Conservation (phyloP, 306 rosid species). For the Citrullus colocynthis region DNA sequence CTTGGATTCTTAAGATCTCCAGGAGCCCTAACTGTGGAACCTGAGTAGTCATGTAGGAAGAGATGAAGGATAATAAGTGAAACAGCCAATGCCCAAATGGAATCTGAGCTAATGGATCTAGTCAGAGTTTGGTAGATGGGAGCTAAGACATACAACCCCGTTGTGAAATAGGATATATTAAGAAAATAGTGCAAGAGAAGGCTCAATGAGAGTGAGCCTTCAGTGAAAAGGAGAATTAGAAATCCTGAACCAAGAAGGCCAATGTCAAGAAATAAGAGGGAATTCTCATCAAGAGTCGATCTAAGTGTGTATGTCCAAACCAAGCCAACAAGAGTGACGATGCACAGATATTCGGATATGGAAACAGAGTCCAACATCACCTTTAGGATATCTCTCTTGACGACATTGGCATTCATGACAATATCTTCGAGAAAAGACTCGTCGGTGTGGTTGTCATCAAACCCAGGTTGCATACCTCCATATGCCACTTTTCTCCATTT, state of each 20-base stretch:
- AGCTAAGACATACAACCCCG: slow-evolving; percentile 66
- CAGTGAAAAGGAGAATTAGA: slow-evolving; percentile 52
- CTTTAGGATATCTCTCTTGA: slow-evolving; percentile 64
- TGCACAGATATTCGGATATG: slow-evolving; percentile 76
- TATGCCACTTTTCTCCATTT: slow-evolving; percentile 89
- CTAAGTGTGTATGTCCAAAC: slow-evolving; percentile 75
- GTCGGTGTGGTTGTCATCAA: slow-evolving; percentile 67
- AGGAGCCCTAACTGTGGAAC: slow-evolving; percentile 56
- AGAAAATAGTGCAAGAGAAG: slow-evolving; percentile 59
- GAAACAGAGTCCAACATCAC: slow-evolving; percentile 82
- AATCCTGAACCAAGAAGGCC: slow-evolving; percentile 75
- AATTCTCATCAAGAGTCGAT: slow-evolving; percentile 59
- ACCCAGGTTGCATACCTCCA: slow-evolving; percentile 95
- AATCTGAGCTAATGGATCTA: slow-evolving; percentile 81
- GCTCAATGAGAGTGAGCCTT: slow-evolving; percentile 60
- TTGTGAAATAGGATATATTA: slow-evolving; percentile 59
- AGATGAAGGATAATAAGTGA: slow-evolving; percentile 74
- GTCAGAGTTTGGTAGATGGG: slow-evolving; percentile 90
- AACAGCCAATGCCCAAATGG: slow-evolving; percentile 65
- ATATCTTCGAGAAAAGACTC: slow-evolving; percentile 85
- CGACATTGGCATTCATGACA: slow-evolving; percentile 87
- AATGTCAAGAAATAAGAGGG: slow-evolving; percentile 51
- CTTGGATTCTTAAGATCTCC: slow-evolving; percentile 54
- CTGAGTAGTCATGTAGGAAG: slow-evolving; percentile 78
- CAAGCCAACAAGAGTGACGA: slow-evolving; percentile 68